phyloP scores from a whole-genome alignment of 169 alveolate genomes.

The Plasmodium falciparum region DNA sequence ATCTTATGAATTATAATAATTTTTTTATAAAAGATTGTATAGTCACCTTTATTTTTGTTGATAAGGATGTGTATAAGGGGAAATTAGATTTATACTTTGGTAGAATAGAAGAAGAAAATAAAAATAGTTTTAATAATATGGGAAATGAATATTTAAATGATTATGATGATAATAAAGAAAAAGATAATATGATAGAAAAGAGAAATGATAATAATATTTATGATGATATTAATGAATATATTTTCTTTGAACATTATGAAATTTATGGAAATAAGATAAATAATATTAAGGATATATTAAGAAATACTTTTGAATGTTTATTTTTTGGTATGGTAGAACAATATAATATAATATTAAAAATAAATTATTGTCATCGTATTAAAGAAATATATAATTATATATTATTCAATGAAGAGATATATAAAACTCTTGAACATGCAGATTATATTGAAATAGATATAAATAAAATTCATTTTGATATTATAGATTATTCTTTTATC shows the following conservation, averaged over 20 bases:
- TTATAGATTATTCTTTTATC: slow-evolving; percentile 27
- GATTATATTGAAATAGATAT: slow-evolving; percentile 37
- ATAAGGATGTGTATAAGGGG: slow-evolving; percentile 26
- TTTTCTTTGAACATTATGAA: neutral
- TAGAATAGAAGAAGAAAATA: neutral
- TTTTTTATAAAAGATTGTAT: slow-evolving; percentile 22
- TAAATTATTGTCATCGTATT: slow-evolving; percentile 15
- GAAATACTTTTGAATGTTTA: slow-evolving; percentile 33
- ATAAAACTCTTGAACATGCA: slow-evolving; percentile 16
- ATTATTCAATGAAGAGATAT: slow-evolving; percentile 34
- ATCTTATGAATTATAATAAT: slow-evolving; percentile 25
- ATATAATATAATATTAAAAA: slow-evolving; percentile 35
- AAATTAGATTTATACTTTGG: slow-evolving; percentile 13
- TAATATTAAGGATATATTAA: slow-evolving; percentile 22
- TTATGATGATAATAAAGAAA: neutral
- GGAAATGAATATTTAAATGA: neutral
- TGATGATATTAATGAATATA: neutral
- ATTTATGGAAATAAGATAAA: slow-evolving; percentile 21
- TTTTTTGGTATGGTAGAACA: slow-evolving; percentile 22
- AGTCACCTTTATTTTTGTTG: neutral
- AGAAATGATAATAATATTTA: neutral
- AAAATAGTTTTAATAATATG: neutral
- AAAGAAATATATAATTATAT: slow-evolving; percentile 25
- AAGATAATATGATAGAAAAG: neutral
- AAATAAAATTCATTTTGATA: slow-evolving; percentile 44